Evolutionary conservation across 257 asterid genomes (phyloP).

Genomic region (Fraxinus americana): DNA sequence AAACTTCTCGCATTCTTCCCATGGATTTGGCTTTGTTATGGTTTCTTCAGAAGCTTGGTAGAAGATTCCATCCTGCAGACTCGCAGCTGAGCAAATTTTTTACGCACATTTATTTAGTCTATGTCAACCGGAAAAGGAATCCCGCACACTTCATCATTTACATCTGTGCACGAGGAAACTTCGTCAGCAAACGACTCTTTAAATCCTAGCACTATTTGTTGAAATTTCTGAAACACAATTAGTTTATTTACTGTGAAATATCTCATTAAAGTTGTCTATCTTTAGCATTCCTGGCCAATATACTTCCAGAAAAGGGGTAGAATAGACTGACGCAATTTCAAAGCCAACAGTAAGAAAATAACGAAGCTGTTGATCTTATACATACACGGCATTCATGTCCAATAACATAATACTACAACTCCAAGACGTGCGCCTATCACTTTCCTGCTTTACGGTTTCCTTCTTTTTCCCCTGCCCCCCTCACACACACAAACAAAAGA

Average conservation of each 20-base stretch:
- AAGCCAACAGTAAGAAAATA: neutral
- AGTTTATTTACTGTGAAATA: neutral
- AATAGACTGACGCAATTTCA: neutral
- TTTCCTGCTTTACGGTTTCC: neutral
- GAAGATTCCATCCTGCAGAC: slow-evolving; percentile 9
- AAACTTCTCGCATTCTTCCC: neutral
- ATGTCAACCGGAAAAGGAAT: neutral
- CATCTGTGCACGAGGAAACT: slow-evolving; percentile 28
- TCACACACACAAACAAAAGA: too few species aligned
- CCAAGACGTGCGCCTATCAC: neutral
- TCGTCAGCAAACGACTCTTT: slow-evolving; percentile 3
- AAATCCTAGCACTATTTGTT: neutral
- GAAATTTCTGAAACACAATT: neutral
- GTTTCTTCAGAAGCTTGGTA: slow-evolving; percentile 14
- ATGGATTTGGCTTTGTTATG: neutral
- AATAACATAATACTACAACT: neutral
- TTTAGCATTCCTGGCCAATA: too few species aligned
- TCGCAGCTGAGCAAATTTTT: neutral
- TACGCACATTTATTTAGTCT: neutral
- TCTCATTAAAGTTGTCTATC: neutral
- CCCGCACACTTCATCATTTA: neutral
- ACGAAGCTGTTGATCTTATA: neutral
- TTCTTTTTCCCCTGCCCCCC: neutral
- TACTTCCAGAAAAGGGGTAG: too few species aligned
- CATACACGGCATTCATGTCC: neutral